A percentile compares a stretch with the other conserved stretches of the same genome.
phyloP scores from a whole-genome alignment of 495 filamentous ascomycete species.

The Xanthoparmelia taractica region DNA sequence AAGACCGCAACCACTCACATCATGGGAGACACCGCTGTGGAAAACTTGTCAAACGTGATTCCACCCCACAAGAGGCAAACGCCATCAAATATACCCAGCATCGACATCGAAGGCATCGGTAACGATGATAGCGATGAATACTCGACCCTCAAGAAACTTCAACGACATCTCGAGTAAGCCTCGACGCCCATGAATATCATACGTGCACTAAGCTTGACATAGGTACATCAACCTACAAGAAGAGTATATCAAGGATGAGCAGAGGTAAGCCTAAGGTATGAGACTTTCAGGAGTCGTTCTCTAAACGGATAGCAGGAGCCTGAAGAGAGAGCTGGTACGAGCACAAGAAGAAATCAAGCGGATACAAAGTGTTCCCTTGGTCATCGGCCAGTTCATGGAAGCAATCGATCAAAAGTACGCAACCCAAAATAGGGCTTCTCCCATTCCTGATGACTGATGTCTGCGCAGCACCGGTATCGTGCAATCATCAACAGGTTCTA shows the following conservation, averaged over 20 bases:
- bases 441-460: slow-evolving; percentile 26
- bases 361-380: slow-evolving; percentile 94
- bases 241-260: slow-evolving; percentile 99
- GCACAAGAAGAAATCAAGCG: slow-evolving; percentile 99
- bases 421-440: neutral
- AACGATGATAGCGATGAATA: slow-evolving; percentile 88
- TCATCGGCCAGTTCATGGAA: slow-evolving; percentile 99
- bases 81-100: slow-evolving; percentile 77
- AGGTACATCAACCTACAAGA: slow-evolving; percentile 97
- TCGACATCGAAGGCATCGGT: slow-evolving; percentile 77
- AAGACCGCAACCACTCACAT: neutral
- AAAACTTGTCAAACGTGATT: slow-evolving; percentile 64
- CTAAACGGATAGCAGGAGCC: slow-evolving; percentile 51
- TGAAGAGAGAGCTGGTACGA: slow-evolving; percentile 93
- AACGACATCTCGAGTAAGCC: slow-evolving; percentile 84
- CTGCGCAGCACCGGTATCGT: slow-evolving; percentile 82
- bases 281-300: neutral
- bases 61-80: slow-evolving; percentile 68
- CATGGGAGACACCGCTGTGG: slow-evolving; percentile 80
- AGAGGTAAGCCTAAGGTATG: slow-evolving; percentile 53
- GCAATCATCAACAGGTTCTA: slow-evolving; percentile 94
- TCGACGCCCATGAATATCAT: neutral
- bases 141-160: slow-evolving; percentile 85
- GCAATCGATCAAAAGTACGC: slow-evolving; percentile 97
- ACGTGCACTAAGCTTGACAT: slow-evolving; percentile 30